Percentiles rank a stretch among this genome's conserved stretches.
phyloP scores from a whole-genome alignment of 208 protist species.

The Entamoeba dispar region DNA sequence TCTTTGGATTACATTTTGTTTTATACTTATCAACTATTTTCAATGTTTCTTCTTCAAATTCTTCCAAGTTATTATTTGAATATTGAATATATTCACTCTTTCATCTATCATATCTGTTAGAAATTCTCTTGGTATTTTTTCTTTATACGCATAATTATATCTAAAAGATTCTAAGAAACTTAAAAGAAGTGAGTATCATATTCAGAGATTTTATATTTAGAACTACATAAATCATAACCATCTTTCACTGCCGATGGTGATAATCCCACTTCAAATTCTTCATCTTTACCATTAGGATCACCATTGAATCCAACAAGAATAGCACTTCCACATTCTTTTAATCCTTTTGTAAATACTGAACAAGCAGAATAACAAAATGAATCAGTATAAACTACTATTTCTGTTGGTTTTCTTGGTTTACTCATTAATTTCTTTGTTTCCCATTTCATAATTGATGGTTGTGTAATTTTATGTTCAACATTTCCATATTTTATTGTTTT shows the following conservation, averaged over 20 bases:
- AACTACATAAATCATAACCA: background rate
- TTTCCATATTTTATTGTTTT: background rate
- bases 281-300: background rate
- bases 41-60: background rate
- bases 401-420: background rate
- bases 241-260: background rate
- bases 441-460: background rate
- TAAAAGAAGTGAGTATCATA: too few species aligned
- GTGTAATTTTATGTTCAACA: background rate
- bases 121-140: background rate
- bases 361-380: background rate
- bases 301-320: background rate
- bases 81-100: background rate
- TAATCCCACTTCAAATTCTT: background rate
- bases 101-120: background rate
- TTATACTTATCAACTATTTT: background rate
- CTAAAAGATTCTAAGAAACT: background rate
- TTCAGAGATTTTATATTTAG: too few species aligned
- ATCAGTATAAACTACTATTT: background rate
- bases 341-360: background rate
- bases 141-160: background rate
- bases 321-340: background rate
- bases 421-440: background rate
- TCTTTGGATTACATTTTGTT: background rate
- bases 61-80: background rate